phyloP scores from a whole-genome alignment of 805 yeast species.

The Yarrowia sp. region DNA sequence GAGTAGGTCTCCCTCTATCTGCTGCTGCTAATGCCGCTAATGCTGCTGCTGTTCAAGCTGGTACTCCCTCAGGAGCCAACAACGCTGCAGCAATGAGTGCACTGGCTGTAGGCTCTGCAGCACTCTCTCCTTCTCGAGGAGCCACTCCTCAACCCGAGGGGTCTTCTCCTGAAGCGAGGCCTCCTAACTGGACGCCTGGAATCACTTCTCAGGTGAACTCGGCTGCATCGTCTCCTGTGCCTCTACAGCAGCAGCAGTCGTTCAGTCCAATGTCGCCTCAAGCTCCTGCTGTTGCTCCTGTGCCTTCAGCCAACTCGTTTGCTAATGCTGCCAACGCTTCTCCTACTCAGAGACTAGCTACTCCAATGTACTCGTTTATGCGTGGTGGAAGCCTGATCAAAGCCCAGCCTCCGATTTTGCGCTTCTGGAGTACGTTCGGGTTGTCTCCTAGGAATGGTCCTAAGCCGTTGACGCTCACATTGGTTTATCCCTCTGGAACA shows the following conservation, averaged over 20 bases:
- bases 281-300: background rate
- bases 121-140: background rate
- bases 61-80: background rate
- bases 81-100: too few species aligned
- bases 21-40: background rate
- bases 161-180: slow-evolving; percentile 8
- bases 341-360: slow-evolving; percentile 27
- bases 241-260: background rate
- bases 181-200: slow-evolving; percentile 15
- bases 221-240: background rate
- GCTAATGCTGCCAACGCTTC: slow-evolving; percentile 3
- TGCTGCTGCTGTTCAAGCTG: background rate
- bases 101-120: background rate
- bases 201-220: slow-evolving; percentile 16
- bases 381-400: slow-evolving; percentile 36
- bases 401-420: slow-evolving; percentile 41
- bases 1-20: background rate
- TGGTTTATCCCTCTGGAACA: slow-evolving; percentile 36
- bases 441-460: slow-evolving; percentile 38
- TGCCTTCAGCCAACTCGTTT: slow-evolving; percentile 1
- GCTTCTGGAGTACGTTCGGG: slow-evolving; percentile 44
- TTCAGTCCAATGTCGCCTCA: slow-evolving; percentile 6
- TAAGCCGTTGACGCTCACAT: slow-evolving; percentile 36
- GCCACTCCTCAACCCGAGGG: slow-evolving; percentile 18
- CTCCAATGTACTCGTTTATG: slow-evolving; percentile 37